These are phyloP conservation scores for Hsuehochloa calcarea DNA, from an alignment of 176 grass and related monocot species.

Conservation along the genomic window DNA sequence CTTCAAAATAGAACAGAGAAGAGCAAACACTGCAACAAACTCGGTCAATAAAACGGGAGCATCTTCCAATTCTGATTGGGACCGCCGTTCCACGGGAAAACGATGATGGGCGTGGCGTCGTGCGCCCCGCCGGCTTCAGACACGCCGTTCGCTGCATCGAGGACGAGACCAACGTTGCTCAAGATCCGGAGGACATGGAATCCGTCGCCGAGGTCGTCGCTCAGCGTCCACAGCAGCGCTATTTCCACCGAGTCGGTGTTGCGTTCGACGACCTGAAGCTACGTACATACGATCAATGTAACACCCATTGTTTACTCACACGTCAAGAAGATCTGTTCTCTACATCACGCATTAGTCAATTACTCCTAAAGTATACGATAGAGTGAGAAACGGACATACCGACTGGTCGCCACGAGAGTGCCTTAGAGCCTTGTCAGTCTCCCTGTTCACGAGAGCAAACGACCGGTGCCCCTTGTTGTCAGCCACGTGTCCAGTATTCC, in stretches of 20 bases:
- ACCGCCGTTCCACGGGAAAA: not conserved
- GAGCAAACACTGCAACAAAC: not conserved
- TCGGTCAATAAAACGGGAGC: not conserved
- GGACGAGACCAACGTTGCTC: not conserved
- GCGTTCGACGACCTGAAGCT: not conserved
- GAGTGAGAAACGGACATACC: not conserved
- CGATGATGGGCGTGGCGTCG: constrained; percentile 9
- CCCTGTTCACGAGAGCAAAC: constrained; percentile 22
- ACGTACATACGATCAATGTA: not conserved
- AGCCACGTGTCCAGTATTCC: constrained; percentile 13
- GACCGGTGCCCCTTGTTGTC: constrained; percentile 6
- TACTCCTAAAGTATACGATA: too few species aligned
- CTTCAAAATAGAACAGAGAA: not conserved
- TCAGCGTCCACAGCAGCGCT: constrained; percentile 32
- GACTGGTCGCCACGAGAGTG: not conserved
- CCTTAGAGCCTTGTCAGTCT: not conserved
- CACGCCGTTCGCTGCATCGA: not conserved
- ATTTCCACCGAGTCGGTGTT: constrained; percentile 11
- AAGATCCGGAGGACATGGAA: constrained; percentile 1
- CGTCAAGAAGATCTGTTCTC: not conserved
- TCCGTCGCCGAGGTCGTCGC: not conserved
- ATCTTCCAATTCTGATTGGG: constrained; percentile 13
- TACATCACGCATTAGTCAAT: not conserved
- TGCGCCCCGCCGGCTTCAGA: not conserved
- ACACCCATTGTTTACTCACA: not conserved